Conservation (phyloP, 768 basidiomycete species). For the Termitomyces titanicus region DNA sequence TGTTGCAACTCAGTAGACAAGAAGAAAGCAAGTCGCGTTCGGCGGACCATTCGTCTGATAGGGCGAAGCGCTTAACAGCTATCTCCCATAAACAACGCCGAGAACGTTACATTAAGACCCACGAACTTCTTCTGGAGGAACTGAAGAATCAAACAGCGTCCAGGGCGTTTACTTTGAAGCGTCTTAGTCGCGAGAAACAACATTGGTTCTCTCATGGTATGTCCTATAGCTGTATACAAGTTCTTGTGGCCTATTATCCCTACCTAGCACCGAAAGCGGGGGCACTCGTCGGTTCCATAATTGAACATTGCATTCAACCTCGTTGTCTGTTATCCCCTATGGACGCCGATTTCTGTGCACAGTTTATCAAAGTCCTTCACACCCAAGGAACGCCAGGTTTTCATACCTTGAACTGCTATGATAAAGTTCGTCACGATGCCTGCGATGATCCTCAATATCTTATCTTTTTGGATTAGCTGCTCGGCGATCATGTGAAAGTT, state of each 20-base stretch:
- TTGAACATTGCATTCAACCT: slow-evolving; percentile 92
- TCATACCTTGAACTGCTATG: slow-evolving; percentile 80
- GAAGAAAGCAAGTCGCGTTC: slow-evolving; percentile 60
- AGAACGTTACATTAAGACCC: slow-evolving; percentile 63
- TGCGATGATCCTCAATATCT: not conserved
- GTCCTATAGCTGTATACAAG: slow-evolving; percentile 2
- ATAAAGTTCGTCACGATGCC: slow-evolving; percentile 49
- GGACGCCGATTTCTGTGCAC: slow-evolving; percentile 93
- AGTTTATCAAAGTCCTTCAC: slow-evolving; percentile 87
- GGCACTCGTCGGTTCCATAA: slow-evolving; percentile 56
- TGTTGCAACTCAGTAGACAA: slow-evolving; percentile 60
- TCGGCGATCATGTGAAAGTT: slow-evolving; percentile 80
- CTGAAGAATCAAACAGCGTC: slow-evolving; percentile 73
- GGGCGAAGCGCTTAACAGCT: slow-evolving; percentile 54
- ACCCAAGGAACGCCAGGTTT: slow-evolving; percentile 87
- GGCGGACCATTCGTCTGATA: slow-evolving; percentile 72
- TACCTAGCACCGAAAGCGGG: slow-evolving; percentile 40
- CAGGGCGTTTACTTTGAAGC: slow-evolving; percentile 72
- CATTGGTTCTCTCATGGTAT: slow-evolving; percentile 78
- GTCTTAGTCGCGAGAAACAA: slow-evolving; percentile 70
- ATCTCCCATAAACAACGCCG: slow-evolving; percentile 55
- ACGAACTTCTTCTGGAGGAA: slow-evolving; percentile 59
- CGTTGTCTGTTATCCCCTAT: slow-evolving; percentile 91
- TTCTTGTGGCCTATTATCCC: slow-evolving; percentile 1
- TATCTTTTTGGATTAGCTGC: slow-evolving; percentile 47